Evolutionary conservation across 2,329 filamentous ascomycete species (phyloP), one percentile per base, ranked within the genome.

Genomic region (Cercospora sesami): DNA sequence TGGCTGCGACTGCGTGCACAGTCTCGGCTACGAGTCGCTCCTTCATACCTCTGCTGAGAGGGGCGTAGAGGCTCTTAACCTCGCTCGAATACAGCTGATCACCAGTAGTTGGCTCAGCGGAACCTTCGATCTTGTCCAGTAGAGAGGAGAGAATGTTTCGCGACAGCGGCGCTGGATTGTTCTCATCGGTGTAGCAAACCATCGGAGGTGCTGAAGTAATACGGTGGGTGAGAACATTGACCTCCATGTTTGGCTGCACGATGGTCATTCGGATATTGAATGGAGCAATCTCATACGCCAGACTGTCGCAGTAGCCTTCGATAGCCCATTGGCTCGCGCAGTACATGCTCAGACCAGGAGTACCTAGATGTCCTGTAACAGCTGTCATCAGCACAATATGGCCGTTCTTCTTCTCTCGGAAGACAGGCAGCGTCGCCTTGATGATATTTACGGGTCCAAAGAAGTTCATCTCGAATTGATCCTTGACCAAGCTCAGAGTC

Each of bases 261-360:
- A 98, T 94, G 48, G 93, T 97, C 79, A 98, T 88, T 80, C 94
- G 96, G 82, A 98, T 89, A 81, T 97, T 97, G 83, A 98, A 98
- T 0, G 95, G 95, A 0, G 94, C 80, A 71, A 99, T 91, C 80
- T 99, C 95, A 80, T 97, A 99, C 1, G 94, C 94, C 26, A 99
- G 85, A 68, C 92, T 88, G 81, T 98, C 94, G 81, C 94, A 97
- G 79, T 95, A 97, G 18, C 94, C 95, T 81, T 98, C 95, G 39
- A 97, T 86, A 1, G 93, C 95, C 93, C 94, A 97, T 42, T 93
- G 94, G 14, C 93, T 91, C 18, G 94, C 93, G 72, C 93, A 95
- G 79, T 96, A 95, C 83, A 96, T 91, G 65, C 92, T 87, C 81
- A 98, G 87, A 2, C 94, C 93, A 0, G 95, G 95, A 0, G 94